phyloP scores from a whole-genome alignment of 306 rosid genomes.

The Dalbergia oliveri region DNA sequence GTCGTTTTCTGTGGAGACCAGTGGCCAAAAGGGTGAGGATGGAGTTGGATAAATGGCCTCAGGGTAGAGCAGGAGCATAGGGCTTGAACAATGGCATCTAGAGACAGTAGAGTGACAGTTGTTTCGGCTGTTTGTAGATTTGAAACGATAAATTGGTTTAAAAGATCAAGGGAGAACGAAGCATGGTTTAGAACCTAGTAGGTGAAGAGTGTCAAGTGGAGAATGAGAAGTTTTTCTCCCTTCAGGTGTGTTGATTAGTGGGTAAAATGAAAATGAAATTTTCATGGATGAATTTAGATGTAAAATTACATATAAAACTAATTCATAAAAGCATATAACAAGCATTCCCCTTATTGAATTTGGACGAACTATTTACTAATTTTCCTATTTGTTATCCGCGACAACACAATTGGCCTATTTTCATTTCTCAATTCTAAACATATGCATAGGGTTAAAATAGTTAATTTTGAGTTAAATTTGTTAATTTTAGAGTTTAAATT shows the following conservation, averaged over 20 bases:
- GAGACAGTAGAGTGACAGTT: constrained; percentile 45
- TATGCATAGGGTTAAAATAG: no score
- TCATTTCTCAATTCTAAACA: no score
- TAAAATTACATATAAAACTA: no score
- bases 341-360: neutral
- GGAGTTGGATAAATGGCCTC: constrained; percentile 62
- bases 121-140: neutral
- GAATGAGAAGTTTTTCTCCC: neutral
- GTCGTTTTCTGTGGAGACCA: constrained; percentile 50
- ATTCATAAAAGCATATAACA: no score
- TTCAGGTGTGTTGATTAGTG: no score
- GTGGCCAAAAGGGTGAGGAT: constrained; percentile 64
- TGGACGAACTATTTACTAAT: neutral
- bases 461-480: no score
- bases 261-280: no score
- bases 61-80: constrained; percentile 42
- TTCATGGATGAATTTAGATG: no score
- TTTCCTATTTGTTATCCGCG: neutral
- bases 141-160: neutral
- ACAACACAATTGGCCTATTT: neutral
- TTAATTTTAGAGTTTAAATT: no score
- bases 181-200: neutral
- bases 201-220: neutral
- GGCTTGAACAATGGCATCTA: constrained; percentile 67
- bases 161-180: neutral